Percentiles rank a stretch among this genome's conserved stretches.
These are phyloP conservation scores for Pecoramyces ruminantium DNA, from an alignment of 192 early-diverging fungal genomes.

Conservation along the genomic window DNA sequence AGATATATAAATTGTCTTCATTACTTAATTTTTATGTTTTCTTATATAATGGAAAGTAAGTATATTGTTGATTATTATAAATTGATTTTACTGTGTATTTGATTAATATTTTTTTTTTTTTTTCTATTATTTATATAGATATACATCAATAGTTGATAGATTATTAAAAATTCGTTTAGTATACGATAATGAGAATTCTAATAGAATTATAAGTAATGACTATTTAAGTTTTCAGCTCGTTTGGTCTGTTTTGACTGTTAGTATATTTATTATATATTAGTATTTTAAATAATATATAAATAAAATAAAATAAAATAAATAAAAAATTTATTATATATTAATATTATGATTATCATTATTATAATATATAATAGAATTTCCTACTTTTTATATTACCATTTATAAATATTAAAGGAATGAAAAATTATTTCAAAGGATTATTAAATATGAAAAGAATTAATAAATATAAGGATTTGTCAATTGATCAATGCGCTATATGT, in stretches of 20 bases:
- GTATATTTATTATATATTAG: constrained; percentile 59
- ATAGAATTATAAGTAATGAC: constrained; percentile 72
- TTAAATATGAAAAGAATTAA: constrained; percentile 6
- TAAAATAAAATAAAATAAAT: no score
- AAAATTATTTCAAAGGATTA: neutral
- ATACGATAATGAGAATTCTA: constrained; percentile 51
- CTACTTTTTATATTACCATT: neutral
- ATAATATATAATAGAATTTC: constrained; percentile 6
- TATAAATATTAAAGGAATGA: neutral
- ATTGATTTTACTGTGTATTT: no score
- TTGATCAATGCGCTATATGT: constrained; percentile 64
- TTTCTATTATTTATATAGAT: no score
- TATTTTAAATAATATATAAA: no score
- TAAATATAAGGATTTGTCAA: constrained; percentile 33
- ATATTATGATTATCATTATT: constrained; percentile 1
- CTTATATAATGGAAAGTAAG: constrained; percentile 62
- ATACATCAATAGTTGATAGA: constrained; percentile 59
- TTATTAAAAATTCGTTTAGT: constrained; percentile 69
- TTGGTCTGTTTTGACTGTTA: constrained; percentile 35
- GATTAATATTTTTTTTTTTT: no score
- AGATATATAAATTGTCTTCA: constrained; percentile 31
- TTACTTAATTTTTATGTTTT: constrained; percentile 73
- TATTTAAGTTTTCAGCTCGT: constrained; percentile 87
- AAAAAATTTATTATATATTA: no score
- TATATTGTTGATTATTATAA: constrained; percentile 4